Evolutionary conservation across 2,329 filamentous ascomycete species (phyloP).

Genomic region (Aspergillus ruber): DNA sequence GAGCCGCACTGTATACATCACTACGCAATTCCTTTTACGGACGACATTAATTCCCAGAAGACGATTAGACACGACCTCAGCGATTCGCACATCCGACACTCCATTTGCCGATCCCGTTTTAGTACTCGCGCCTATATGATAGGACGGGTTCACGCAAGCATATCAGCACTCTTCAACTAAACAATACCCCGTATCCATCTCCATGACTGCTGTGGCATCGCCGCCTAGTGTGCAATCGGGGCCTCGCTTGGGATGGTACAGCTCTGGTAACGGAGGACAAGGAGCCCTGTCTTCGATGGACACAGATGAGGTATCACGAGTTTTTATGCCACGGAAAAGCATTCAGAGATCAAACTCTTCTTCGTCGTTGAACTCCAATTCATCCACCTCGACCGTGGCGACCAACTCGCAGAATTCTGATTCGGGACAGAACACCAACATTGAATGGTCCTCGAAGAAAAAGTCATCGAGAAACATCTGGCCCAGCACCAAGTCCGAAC

Average conservation of each 20-base stretch:
- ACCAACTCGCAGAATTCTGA: constrained; percentile 28
- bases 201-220: constrained; percentile 63
- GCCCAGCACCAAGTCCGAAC: constrained; percentile 60
- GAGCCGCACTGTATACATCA: neutral
- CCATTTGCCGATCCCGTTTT: neutral
- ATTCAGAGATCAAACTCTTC: constrained; percentile 85
- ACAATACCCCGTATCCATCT: constrained; percentile 21
- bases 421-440: constrained; percentile 30
- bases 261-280: constrained; percentile 49
- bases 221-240: constrained; percentile 58
- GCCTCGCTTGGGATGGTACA: constrained; percentile 56
- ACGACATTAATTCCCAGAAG: neutral
- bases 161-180: constrained; percentile 6
- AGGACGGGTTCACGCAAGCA: constrained; percentile 4
- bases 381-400: constrained; percentile 48
- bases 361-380: constrained; percentile 64
- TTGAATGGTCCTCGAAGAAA: constrained; percentile 40
- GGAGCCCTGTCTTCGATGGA: constrained; percentile 66
- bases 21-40: neutral
- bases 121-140: constrained; percentile 10
- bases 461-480: constrained; percentile 51
- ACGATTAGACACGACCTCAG: constrained; percentile 1
- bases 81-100: neutral
- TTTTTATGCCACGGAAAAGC: constrained; percentile 84
- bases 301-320: constrained; percentile 75